Evolutionary conservation across 1,139 yeast genomes (phyloP).

Genomic region (Lodderomyces oxycetoniae): DNA sequence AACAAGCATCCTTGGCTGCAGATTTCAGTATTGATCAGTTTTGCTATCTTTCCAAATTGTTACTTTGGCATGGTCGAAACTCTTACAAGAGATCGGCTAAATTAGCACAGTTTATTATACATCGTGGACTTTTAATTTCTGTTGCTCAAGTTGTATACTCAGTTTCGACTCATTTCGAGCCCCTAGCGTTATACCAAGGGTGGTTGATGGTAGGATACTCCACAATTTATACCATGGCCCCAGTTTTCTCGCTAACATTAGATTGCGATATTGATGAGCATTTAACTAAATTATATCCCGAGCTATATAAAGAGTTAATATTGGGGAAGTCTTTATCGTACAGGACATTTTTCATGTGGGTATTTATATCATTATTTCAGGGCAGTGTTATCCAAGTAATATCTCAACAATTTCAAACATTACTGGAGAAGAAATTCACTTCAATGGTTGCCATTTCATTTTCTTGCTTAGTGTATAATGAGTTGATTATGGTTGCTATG

Average conservation of each 20-base stretch:
- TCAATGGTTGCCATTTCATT: constrained; percentile 82
- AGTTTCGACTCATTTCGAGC: constrained; percentile 81
- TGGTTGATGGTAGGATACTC: constrained; percentile 99
- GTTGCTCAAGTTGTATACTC: constrained; percentile 97
- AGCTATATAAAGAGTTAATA: constrained; percentile 86
- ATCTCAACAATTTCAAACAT: constrained; percentile 69
- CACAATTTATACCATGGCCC: constrained; percentile 96
- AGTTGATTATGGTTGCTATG: constrained; percentile 87
- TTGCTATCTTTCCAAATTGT: constrained; percentile 77
- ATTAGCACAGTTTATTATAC: constrained; percentile 91
- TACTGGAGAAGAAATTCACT: constrained; percentile 51
- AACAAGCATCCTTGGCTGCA: constrained; percentile 95
- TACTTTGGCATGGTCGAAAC: constrained; percentile 97
- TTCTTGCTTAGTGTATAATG: constrained; percentile 76
- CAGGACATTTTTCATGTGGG: constrained; percentile 89
- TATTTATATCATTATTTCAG: constrained; percentile 78
- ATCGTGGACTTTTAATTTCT: constrained; percentile 88
- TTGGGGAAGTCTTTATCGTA: constrained; percentile 83
- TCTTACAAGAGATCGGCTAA: constrained; percentile 94
- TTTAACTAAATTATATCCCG: constrained; percentile 88
- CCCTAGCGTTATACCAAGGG: constrained; percentile 90
- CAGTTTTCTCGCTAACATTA: constrained; percentile 87
- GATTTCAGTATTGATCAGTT: constrained; percentile 94
- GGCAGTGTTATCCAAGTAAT: constrained; percentile 78
- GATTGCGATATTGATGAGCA: constrained; percentile 92